Percentiles rank a stretch among this genome's conserved stretches.
These are phyloP conservation scores for Plasmodium ovale DNA, from an alignment of 169 alveolate genomes.

Conservation along the genomic window DNA sequence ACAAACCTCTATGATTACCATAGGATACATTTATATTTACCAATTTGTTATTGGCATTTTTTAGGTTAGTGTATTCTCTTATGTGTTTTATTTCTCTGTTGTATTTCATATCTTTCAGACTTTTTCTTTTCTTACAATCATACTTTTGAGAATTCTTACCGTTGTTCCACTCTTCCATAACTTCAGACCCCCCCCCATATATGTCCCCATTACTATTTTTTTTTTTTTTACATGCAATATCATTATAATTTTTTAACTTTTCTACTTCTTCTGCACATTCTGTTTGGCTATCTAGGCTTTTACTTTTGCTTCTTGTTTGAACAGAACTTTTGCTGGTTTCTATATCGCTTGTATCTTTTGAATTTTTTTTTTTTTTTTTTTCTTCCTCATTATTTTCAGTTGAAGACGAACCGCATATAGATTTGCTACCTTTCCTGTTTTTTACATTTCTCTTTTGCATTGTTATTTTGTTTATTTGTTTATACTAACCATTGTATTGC, in stretches of 20 bases:
- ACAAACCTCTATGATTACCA: slow-evolving; percentile 12
- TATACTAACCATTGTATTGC: slow-evolving; percentile 11
- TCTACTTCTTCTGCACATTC: slow-evolving; percentile 11
- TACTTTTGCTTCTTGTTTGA: slow-evolving; percentile 6
- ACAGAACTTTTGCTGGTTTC: background rate
- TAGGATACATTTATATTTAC: background rate
- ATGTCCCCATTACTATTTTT: slow-evolving; percentile 3
- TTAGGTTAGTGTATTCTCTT: background rate
- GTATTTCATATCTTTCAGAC: slow-evolving; percentile 30
- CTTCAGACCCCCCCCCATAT: background rate
- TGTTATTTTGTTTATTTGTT: slow-evolving; percentile 17
- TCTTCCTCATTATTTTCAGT: slow-evolving; percentile 6
- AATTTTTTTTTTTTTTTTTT: background rate
- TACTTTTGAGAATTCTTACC: background rate
- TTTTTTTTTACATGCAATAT: background rate
- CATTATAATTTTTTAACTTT: background rate
- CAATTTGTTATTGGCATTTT: slow-evolving; percentile 5
- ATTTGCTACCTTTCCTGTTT: background rate
- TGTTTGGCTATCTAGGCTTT: background rate
- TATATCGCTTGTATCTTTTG: background rate
- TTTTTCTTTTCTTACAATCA: slow-evolving; percentile 38
- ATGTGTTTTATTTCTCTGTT: slow-evolving; percentile 11
- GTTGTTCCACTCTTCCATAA: slow-evolving; percentile 8
- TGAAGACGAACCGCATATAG: slow-evolving; percentile 1
- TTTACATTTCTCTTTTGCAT: slow-evolving; percentile 32